Conservation (phyloP, 106 monocot genomes). For the Iris macrosiphon region DNA sequence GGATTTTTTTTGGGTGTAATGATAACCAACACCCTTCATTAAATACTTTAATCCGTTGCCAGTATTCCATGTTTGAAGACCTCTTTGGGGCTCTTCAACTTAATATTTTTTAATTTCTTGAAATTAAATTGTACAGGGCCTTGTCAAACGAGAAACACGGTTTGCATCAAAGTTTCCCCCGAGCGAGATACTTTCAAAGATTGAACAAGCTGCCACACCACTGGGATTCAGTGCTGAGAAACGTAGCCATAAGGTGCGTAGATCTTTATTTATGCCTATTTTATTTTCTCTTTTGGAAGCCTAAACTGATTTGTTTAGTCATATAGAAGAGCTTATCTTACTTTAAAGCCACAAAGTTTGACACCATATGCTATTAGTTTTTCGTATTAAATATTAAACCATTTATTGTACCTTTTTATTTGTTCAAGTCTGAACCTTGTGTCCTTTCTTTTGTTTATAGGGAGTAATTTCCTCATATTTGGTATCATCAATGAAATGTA, state of each 20-base stretch:
- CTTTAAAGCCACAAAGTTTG: background rate
- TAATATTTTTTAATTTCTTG: constrained; percentile 18
- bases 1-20: background rate
- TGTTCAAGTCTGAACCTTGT: no score
- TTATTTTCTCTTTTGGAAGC: no score
- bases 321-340: background rate
- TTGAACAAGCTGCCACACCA: constrained; percentile 40
- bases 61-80: background rate
- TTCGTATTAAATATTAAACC: no score
- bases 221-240: constrained; percentile 38
- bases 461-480: no score
- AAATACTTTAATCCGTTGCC: background rate
- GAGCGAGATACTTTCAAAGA: constrained; percentile 70
- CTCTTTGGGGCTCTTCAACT: constrained; percentile 32
- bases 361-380: no score
- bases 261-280: no score
- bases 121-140: constrained; percentile 27
- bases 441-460: no score
- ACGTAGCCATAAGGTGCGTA: constrained; percentile 35
- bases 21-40: background rate
- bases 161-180: constrained; percentile 82
- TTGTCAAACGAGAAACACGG: constrained; percentile 71
- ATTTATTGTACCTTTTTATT: no score
- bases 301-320: background rate
- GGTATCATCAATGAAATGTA: no score